Conservation (phyloP, 2,329 filamentous ascomycete genomes). For the Cladosporium austrohemisphaericum region DNA sequence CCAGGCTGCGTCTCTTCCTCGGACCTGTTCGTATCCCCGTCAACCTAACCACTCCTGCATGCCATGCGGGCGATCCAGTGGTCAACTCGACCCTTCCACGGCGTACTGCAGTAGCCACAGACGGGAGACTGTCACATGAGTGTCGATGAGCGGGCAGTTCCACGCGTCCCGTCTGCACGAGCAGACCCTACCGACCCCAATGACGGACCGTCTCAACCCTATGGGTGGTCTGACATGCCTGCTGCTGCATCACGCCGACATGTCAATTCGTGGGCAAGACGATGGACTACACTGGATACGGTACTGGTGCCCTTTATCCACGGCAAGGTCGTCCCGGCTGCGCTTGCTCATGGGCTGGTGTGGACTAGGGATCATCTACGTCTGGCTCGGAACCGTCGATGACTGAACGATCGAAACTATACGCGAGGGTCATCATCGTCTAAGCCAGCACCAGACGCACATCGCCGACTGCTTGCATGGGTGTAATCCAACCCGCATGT, state of each 20-base stretch:
- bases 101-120: slow-evolving; percentile 40
- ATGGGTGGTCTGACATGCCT: slow-evolving; percentile 23
- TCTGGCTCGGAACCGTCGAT: neutral
- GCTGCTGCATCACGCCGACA: slow-evolving; percentile 43
- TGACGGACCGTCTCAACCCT: slow-evolving; percentile 14
- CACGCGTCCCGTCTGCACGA: slow-evolving; percentile 25
- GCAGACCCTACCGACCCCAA: slow-evolving; percentile 11
- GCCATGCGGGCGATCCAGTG: slow-evolving; percentile 41
- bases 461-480: slow-evolving; percentile 3
- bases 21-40: slow-evolving; percentile 20
- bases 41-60: slow-evolving; percentile 18
- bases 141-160: slow-evolving; percentile 34
- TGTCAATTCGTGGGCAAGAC: slow-evolving; percentile 45
- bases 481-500: slow-evolving; percentile 3
- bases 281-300: slow-evolving; percentile 1
- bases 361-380: slow-evolving; percentile 11
- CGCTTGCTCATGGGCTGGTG: slow-evolving; percentile 26
- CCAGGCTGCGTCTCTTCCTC: slow-evolving; percentile 33
- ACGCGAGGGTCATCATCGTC: slow-evolving; percentile 1
- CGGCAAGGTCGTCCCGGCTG: slow-evolving; percentile 7
- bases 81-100: slow-evolving; percentile 43
- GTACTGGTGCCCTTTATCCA: slow-evolving; percentile 3
- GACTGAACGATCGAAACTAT: slow-evolving; percentile 9
- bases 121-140: slow-evolving; percentile 36
- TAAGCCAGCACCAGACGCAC: slow-evolving; percentile 1